Evolutionary conservation across 2,329 filamentous ascomycete species (phyloP).

Genomic region (Bipolaris victoriae): DNA sequence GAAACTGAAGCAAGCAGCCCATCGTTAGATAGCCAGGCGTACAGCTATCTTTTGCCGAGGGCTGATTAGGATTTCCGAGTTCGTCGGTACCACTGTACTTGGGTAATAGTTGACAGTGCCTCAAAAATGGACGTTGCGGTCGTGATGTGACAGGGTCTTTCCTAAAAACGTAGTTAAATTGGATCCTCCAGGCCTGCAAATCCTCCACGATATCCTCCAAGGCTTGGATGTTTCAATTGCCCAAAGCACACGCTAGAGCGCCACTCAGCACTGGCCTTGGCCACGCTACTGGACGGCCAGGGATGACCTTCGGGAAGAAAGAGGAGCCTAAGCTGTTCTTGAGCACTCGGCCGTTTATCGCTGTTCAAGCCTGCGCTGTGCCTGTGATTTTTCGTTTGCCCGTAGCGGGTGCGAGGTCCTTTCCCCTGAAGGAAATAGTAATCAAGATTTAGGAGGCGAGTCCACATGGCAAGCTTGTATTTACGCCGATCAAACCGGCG

Average conservation of each 20-base stretch:
- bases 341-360: constrained; percentile 3
- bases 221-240: constrained; percentile 5
- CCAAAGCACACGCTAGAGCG: constrained; percentile 5
- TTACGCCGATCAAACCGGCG: neutral
- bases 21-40: neutral
- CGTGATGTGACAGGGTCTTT: neutral
- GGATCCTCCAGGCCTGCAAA: constrained; percentile 5
- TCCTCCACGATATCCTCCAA: constrained; percentile 12
- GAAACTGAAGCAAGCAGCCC: constrained; percentile 3
- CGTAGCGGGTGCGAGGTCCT: neutral
- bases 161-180: neutral
- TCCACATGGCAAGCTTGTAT: neutral
- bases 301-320: neutral
- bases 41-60: constrained; percentile 2
- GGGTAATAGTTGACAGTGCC: neutral
- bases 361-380: neutral
- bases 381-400: neutral
- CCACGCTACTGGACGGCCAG: constrained; percentile 11
- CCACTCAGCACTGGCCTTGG: neutral
- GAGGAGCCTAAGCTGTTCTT: constrained; percentile 7
- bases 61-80: neutral
- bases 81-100: neutral
- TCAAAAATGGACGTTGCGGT: neutral
- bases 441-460: neutral
- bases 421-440: neutral